Evolutionary conservation across 768 basidiomycete genomes (phyloP).

Genomic region (Lactarius sp.): DNA sequence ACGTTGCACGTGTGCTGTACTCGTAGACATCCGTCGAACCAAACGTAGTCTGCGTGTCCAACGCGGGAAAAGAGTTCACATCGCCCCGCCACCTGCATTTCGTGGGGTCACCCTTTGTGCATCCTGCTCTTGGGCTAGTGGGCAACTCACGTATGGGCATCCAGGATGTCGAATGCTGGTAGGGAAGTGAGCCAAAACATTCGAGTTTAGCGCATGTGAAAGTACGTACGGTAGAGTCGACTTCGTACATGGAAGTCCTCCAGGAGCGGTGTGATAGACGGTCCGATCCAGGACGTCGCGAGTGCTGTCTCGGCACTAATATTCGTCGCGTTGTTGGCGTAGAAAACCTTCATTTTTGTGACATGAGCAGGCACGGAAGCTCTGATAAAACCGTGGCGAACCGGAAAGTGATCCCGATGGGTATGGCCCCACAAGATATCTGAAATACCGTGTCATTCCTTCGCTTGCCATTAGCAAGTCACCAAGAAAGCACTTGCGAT

Average conservation of each 20-base stretch:
- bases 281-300: constrained; percentile 55
- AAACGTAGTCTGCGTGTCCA: constrained; percentile 49
- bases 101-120: not conserved
- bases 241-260: constrained; percentile 72
- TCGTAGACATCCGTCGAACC: constrained; percentile 62
- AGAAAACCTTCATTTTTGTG: constrained; percentile 49
- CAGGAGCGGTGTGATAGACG: constrained; percentile 63
- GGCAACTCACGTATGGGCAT: constrained; percentile 66
- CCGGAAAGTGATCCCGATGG: constrained; percentile 68
- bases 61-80: constrained; percentile 49
- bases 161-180: constrained; percentile 68
- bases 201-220: not conserved
- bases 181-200: constrained; percentile 27
- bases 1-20: constrained; percentile 66
- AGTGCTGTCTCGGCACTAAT: constrained; percentile 54
- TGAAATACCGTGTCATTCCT: constrained; percentile 28
- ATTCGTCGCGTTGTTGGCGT: constrained; percentile 63
- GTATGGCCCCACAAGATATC: constrained; percentile 78
- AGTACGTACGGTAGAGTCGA: constrained; percentile 56
- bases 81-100: constrained; percentile 55
- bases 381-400: constrained; percentile 29
- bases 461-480: constrained; percentile 19
- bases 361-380: not conserved
- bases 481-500: constrained; percentile 54
- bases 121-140: not conserved